phyloP scores from a whole-genome alignment of 371 early-diverging fungal species.

The Mortierella sp. region DNA sequence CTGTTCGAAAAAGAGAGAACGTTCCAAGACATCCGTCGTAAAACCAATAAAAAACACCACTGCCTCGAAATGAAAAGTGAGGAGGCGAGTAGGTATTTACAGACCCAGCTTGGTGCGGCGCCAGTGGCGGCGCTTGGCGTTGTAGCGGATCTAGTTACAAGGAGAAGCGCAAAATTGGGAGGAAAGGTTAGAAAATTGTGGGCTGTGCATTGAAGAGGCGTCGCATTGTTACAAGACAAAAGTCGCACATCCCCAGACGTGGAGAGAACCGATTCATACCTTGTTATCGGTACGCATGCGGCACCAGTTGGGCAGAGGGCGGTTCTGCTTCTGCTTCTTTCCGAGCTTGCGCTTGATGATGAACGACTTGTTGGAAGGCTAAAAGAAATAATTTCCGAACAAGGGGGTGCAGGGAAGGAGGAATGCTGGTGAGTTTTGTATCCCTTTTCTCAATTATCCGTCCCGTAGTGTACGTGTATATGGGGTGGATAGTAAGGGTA shows the following conservation, averaged over 20 bases:
- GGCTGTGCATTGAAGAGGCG: too few relatives aligned
- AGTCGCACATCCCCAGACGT: too few relatives aligned
- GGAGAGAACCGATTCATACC: conserved; percentile 44
- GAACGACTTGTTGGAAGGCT: conserved; percentile 97
- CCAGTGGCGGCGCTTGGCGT: conserved; percentile 99
- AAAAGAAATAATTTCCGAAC: neutral
- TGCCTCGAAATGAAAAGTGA: neutral
- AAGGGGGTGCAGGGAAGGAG: neutral
- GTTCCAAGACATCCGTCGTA: conserved; percentile 11
- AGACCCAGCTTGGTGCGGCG: conserved; percentile 98
- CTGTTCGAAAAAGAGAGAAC: neutral
- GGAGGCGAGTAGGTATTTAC: conserved; percentile 62
- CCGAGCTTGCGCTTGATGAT: conserved; percentile 97
- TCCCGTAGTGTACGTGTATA: neutral
- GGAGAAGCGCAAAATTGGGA: neutral
- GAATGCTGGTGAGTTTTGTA: neutral
- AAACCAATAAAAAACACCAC: conserved; percentile 3
- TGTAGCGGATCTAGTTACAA: conserved; percentile 80
- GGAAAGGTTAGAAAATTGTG: too few relatives aligned
- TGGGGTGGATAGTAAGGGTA: neutral
- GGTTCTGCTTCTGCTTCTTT: conserved; percentile 99
- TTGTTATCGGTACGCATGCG: conserved; percentile 96
- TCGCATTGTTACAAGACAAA: too few relatives aligned
- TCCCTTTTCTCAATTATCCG: neutral
- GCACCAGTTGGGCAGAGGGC: conserved; percentile 98